Evolutionary conservation across 352 stramenopile genomes (phyloP), one percentile per base, ranked within the genome.

Genomic region (Nothophytophthora sp.): DNA sequence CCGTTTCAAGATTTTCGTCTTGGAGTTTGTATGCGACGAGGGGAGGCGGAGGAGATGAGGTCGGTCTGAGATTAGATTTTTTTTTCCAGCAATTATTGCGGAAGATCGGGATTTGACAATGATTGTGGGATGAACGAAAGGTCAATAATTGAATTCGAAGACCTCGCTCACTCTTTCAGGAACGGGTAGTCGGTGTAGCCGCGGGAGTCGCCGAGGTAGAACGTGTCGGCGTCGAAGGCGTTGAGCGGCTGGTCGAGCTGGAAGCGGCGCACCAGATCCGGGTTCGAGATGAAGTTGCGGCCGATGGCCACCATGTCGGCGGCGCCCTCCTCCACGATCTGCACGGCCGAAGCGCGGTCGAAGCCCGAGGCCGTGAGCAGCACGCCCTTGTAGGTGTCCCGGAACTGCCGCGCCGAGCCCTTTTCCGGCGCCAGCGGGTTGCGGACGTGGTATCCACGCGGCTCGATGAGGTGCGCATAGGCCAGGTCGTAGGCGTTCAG

Each of bases 281-380:
- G 79, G 50, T 90, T 93, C 22, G 79, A 74, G 54, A 93, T 90
- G 47, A 88, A 91, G 48, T 68, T 54, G 36, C 81, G 74, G 9
- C 83, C 79, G 47, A 86, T 85, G 13, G 70, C 80, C 8, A 94
- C 77, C 22, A 76, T 54, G 50, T 92, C 79, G 23, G 72, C 79
- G 3, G 68, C 46, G 10, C 64, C 75, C 18, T 80, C 56, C 15
- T 73, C 62, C n/a, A 92, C 60, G 24, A 81, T 76, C 11, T 69
- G 58, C 13, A 73, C 61, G n/a, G 71, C 61, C 35, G 54, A 80
- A 18, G 73, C 57, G 19, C 65, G 65, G 24, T 75, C 67, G 52
- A 82, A 91, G 24, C 80, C 76, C 2, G 76, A 86, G 5, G 67
- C 69, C 5, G 74, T 63, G 34, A 90, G 74, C 35, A 91, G 51